Base-by-base conservation (phyloP, 192 early-diverging fungal genomes). In the Backusella parvicylindrica region DNA sequence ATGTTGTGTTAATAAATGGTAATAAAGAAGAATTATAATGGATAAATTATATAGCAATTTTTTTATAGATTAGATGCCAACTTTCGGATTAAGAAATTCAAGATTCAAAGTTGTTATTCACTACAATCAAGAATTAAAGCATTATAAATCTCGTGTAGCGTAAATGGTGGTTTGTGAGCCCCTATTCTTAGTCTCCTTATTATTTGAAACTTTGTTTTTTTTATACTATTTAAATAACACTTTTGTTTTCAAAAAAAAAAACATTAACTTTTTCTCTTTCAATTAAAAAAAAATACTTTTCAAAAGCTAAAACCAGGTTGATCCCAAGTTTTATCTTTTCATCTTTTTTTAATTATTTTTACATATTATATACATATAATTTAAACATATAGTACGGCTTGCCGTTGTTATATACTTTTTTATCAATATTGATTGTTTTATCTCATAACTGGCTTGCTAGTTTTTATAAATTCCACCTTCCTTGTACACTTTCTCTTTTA, bases 251-350 rank as follows among this genome's bases (percentile, higher is more conserved):
- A 28, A 60, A 28, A 60, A 60, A 56, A 21, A 60, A 13, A 60
- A 60, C 53, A 60, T 60, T 60, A 60, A 60, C 21, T 68, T 21
- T 60, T 35, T 35, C 21, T 67, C 9, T 67, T 66, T 23, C 64
- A 65, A 33, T 11, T 37, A 36, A 33, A 68, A 36, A 68, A 68
- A 26, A 23, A 23, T 16, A 21, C n/a, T 37, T 31, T 35, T 21
- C 23, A 68, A 38, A 68, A 68, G 36, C 16, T 36, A 37, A 38
- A 68, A 37, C 66, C 11, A 68, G 66, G 66, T 68, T 68, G 66
- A 68, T 26, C 35, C 66, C 33, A 26, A 33, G 16, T 68, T 23
- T 36, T 36, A 36, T 21, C 35, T 68, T 68, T 68, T n/a, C 12
- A 21, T 68, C 12, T 35, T 21, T 36, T 35, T 33, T 35, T 21